phyloP scores from a whole-genome alignment of 169 alveolate genomes.

The Plasmodium billcollinsi region DNA sequence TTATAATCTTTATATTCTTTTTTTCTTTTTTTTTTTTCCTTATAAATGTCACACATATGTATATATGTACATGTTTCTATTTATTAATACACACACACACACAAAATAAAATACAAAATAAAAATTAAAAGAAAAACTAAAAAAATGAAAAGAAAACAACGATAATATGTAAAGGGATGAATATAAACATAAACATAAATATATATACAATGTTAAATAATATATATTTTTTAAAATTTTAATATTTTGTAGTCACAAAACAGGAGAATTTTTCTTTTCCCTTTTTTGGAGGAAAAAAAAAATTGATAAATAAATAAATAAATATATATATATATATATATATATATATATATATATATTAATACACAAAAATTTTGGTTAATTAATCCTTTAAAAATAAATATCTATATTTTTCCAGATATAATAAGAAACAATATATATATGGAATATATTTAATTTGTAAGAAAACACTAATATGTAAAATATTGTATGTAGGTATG shows the following conservation, averaged over 20 bases:
- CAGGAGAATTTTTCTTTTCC: no score
- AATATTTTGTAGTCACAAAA: not conserved
- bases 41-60: no score
- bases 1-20: no score
- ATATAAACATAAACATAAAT: not conserved
- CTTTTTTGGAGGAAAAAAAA: not conserved
- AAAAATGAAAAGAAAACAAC: not conserved
- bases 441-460: no score
- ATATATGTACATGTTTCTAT: no score
- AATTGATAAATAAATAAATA: not conserved
- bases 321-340: not conserved
- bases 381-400: conserved; percentile 5
- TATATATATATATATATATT: not conserved
- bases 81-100: no score
- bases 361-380: not conserved
- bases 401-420: not conserved
- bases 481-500: no score
- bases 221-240: no score
- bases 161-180: not conserved
- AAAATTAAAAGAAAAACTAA: no score
- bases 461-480: no score
- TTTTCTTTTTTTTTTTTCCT: no score
- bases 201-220: not conserved
- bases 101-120: no score
- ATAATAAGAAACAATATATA: not conserved